Conservation (phyloP, 345 rosid species). For the Rhodamnia rubescens region DNA sequence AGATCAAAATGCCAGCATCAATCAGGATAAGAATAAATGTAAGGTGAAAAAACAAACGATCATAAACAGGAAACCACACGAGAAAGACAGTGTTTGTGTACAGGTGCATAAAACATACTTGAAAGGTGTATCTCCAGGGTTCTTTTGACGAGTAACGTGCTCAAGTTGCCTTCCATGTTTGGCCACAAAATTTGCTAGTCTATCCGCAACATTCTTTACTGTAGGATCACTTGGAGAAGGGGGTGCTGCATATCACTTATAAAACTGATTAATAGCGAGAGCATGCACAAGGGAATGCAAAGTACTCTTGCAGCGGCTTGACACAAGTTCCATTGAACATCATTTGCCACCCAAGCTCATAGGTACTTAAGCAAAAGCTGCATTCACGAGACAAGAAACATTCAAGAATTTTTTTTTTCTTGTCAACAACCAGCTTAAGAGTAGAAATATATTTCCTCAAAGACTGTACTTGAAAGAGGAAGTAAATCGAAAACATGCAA, state of each 20-base stretch:
- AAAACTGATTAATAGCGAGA: slow-evolving; percentile 98
- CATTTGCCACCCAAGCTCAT: slow-evolving; percentile 82
- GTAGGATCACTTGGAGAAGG: slow-evolving; percentile 74
- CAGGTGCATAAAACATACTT: slow-evolving; percentile 34
- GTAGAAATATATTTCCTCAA: neutral
- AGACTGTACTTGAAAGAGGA: neutral
- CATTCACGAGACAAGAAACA: slow-evolving; percentile 84
- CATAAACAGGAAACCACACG: neutral
- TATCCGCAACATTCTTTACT: slow-evolving; percentile 98
- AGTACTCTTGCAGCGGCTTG: slow-evolving; percentile 86
- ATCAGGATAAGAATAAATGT: neutral
- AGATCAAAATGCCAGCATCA: neutral
- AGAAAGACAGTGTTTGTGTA: neutral
- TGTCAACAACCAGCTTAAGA: slow-evolving; percentile 19
- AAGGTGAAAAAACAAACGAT: neutral
- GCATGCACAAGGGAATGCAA: slow-evolving; percentile 97
- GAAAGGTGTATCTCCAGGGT: slow-evolving; percentile 95
- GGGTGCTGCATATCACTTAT: slow-evolving; percentile 99
- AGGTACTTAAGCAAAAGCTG: slow-evolving; percentile 90
- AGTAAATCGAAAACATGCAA: neutral
- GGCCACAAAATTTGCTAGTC: slow-evolving; percentile 95
- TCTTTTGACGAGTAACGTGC: slow-evolving; percentile 80
- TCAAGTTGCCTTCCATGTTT: slow-evolving; percentile 97
- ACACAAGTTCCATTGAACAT: slow-evolving; percentile 76
- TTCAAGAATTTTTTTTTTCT: slow-evolving; percentile 54